Percentiles rank a stretch among this genome's conserved stretches.
phyloP scores from a whole-genome alignment of 2,329 filamentous ascomycete genomes.

The Xylaria sp. region DNA sequence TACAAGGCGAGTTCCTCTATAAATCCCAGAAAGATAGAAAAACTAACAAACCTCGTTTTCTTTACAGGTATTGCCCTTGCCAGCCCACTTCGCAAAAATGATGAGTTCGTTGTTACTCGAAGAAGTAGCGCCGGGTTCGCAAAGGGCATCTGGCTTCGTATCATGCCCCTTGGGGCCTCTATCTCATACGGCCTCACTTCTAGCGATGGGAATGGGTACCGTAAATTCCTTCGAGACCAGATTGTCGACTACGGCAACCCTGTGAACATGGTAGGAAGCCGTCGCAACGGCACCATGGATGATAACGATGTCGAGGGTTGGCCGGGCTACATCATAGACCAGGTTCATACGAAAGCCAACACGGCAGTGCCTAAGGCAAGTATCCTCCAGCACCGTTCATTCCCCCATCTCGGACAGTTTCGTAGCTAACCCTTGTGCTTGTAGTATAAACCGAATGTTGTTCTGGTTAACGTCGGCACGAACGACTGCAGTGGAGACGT shows the following conservation, averaged over 20 bases:
- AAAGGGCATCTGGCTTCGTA: conserved; percentile 45
- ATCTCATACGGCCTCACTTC: conserved; percentile 53
- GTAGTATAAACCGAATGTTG: conserved; percentile 51
- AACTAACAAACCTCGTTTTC: neutral
- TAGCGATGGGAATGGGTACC: conserved; percentile 52
- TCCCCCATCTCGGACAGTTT: neutral
- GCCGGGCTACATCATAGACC: conserved; percentile 51
- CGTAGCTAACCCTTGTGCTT: neutral
- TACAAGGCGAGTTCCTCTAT: conserved; percentile 12
- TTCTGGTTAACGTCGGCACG: conserved; percentile 55
- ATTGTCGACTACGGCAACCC: conserved; percentile 48
- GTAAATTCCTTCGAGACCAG: conserved; percentile 51
- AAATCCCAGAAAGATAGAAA: neutral
- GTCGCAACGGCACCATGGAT: conserved; percentile 51
- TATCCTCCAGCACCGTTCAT: neutral
- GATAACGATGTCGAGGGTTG: conserved; percentile 55
- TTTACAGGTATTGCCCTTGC: conserved; percentile 22
- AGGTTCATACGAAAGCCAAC: conserved; percentile 50
- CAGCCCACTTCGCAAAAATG: conserved; percentile 2
- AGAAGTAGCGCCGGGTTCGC: conserved; percentile 36
- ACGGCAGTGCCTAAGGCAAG: conserved; percentile 41
- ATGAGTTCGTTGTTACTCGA: neutral
- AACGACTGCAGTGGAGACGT: conserved; percentile 54
- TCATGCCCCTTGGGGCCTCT: conserved; percentile 55
- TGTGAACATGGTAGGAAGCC: conserved; percentile 55